Percentiles rank a stretch among this genome's conserved stretches.
These are phyloP conservation scores for Wickerhamiella azymoides DNA, from an alignment of 805 yeast species.

Conservation along the genomic window DNA sequence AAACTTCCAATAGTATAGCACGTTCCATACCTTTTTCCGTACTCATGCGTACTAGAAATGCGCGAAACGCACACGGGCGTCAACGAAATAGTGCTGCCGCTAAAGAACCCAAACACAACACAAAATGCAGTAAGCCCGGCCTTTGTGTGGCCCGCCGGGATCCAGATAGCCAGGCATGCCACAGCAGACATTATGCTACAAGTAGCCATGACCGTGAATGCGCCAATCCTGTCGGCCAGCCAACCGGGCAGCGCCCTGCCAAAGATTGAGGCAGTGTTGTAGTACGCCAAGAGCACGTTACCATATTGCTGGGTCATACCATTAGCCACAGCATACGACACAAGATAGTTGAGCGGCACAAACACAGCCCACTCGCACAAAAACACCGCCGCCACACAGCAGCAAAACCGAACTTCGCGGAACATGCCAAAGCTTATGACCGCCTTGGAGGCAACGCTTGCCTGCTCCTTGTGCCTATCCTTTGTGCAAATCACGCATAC, in stretches of 20 bases:
- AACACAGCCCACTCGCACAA: constrained; percentile 39
- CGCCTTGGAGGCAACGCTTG: constrained; percentile 15
- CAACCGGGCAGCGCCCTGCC: constrained; percentile 46
- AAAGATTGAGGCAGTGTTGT: constrained; percentile 32
- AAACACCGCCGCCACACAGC: constrained; percentile 23
- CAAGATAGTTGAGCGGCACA: constrained; percentile 39
- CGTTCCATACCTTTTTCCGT: constrained; percentile 58
- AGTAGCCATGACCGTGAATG: constrained; percentile 40
- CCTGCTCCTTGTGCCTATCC: constrained; percentile 24
- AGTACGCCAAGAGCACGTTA: constrained; percentile 33
- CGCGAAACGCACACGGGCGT: constrained; percentile 60
- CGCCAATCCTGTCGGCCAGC: constrained; percentile 41
- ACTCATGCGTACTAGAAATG: constrained; percentile 46
- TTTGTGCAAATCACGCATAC: constrained; percentile 27
- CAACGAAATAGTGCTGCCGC: constrained; percentile 48
- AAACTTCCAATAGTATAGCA: constrained; percentile 36
- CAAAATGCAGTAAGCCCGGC: constrained; percentile 44
- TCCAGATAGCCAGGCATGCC: constrained; percentile 44
- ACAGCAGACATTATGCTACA: constrained; percentile 36
- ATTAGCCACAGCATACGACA: constrained; percentile 41
- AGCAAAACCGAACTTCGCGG: constrained; percentile 20
- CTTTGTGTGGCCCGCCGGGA: constrained; percentile 34
- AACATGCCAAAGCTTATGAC: constrained; percentile 23
- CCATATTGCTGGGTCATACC: constrained; percentile 26
- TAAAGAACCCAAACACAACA: constrained; percentile 27